These are phyloP conservation scores for Murraya paniculata DNA, from an alignment of 345 rosid genomes.

Conservation along the genomic window DNA sequence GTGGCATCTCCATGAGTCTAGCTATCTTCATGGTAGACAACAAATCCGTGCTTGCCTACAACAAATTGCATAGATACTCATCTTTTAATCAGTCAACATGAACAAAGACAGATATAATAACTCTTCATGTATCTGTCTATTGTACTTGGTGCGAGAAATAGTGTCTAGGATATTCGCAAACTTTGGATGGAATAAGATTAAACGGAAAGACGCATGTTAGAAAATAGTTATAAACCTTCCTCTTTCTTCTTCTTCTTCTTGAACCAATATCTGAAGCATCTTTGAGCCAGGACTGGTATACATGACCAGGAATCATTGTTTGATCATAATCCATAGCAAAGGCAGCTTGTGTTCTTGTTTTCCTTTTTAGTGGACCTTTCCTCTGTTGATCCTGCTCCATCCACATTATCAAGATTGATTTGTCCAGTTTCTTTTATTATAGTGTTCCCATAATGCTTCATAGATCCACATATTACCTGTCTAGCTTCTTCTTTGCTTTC, in stretches of 20 bases:
- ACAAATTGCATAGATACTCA: constrained; percentile 10
- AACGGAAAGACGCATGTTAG: background rate
- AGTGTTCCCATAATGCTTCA: background rate
- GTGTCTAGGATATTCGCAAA: background rate
- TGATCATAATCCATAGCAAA: constrained; percentile 63
- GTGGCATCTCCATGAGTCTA: constrained; percentile 69
- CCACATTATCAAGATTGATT: constrained; percentile 16
- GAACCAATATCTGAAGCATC: constrained; percentile 55
- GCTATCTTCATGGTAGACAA: constrained; percentile 41
- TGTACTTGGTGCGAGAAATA: background rate
- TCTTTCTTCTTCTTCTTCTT: constrained; percentile 54
- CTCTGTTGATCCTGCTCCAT: constrained; percentile 47
- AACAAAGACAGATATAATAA: background rate
- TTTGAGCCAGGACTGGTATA: constrained; percentile 78
- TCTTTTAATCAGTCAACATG: background rate
- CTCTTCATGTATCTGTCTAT: background rate
- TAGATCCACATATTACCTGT: constrained; percentile 35
- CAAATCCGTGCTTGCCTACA: constrained; percentile 38
- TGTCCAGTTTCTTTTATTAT: background rate
- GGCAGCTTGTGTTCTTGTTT: constrained; percentile 41
- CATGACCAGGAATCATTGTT: constrained; percentile 56
- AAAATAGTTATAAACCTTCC: constrained; percentile 51
- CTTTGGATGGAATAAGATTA: background rate
- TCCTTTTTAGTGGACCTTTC: constrained; percentile 41
- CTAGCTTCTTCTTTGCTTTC: constrained; percentile 37